Percentiles rank a stretch among this genome's conserved stretches.
These are phyloP conservation scores for Trametes meyenii DNA, from an alignment of 768 basidiomycete genomes.

Conservation along the genomic window DNA sequence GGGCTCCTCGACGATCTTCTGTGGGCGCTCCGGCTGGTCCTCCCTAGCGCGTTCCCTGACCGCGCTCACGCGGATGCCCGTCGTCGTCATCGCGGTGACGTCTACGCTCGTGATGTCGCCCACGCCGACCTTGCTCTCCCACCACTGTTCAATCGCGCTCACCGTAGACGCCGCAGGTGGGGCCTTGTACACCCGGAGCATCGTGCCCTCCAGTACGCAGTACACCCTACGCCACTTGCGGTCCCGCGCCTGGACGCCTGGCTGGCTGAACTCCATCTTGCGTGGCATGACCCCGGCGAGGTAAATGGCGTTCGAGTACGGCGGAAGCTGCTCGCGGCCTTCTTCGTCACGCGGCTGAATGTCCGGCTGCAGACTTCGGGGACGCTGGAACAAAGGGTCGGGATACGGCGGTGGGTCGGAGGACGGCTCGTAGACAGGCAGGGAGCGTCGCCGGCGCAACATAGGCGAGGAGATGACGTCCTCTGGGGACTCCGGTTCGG, in stretches of 20 bases:
- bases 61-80: constrained; percentile 33
- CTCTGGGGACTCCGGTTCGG: constrained; percentile 16
- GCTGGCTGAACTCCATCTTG: constrained; percentile 90
- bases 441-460: constrained; percentile 63
- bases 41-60: constrained; percentile 33
- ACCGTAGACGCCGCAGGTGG: constrained; percentile 46
- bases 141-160: constrained; percentile 70
- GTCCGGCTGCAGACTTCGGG: constrained; percentile 21
- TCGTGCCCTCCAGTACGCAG: constrained; percentile 92
- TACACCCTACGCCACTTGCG: constrained; percentile 89
- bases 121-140: constrained; percentile 78
- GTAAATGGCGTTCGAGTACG: constrained; percentile 81
- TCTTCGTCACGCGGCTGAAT: constrained; percentile 75
- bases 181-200: constrained; percentile 73
- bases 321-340: constrained; percentile 77
- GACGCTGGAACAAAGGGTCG: constrained; percentile 38
- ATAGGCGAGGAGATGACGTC: constrained; percentile 37
- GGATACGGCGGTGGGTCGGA: constrained; percentile 74
- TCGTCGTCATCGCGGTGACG: constrained; percentile 24
- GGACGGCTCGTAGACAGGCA: constrained; percentile 66
- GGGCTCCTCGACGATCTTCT: constrained; percentile 27
- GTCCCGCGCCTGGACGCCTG: constrained; percentile 87
- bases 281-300: constrained; percentile 81
- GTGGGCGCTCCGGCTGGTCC: constrained; percentile 17
- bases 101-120: constrained; percentile 50